Percentiles rank a stretch among this genome's conserved stretches.
These are phyloP conservation scores for Aegilops tauschii DNA, from an alignment of 176 grass and related monocot genomes.

Conservation along the genomic window DNA sequence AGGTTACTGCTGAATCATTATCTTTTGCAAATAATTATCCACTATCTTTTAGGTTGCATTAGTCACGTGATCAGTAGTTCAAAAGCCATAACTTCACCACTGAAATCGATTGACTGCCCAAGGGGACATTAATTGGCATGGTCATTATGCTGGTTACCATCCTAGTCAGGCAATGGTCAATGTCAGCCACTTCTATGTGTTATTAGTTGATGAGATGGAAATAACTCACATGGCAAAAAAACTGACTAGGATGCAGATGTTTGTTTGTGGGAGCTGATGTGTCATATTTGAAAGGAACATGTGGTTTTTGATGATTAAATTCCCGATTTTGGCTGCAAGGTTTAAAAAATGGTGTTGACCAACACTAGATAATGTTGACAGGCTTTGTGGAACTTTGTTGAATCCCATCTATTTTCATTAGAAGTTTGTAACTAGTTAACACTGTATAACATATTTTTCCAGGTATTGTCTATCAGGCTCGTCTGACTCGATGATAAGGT, in stretches of 20 bases:
- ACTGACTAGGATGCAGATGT: not conserved
- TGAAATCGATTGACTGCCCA: not conserved
- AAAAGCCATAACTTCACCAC: not conserved
- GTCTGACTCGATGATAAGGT: constrained; percentile 99
- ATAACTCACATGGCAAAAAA: not conserved
- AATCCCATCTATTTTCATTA: not conserved
- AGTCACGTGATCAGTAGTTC: not conserved
- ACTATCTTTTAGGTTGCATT: constrained; percentile 17
- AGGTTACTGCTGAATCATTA: not conserved
- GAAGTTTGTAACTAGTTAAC: constrained; percentile 7
- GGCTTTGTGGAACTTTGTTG: not conserved
- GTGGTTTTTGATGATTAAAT: not conserved
- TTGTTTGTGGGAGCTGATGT: not conserved
- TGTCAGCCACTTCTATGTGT: constrained; percentile 3
- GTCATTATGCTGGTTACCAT: not conserved
- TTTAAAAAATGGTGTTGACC: not conserved
- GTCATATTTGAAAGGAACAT: constrained; percentile 3
- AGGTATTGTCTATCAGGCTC: constrained; percentile 95
- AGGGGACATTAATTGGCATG: not conserved
- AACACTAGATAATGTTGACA: constrained; percentile 2
- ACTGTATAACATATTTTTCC: constrained; percentile 33
- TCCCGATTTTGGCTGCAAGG: not conserved
- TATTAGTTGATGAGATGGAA: not conserved
- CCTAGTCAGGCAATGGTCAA: not conserved
- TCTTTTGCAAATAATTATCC: not conserved